Evolutionary conservation across 768 basidiomycete genomes (phyloP), one percentile per base, ranked within the genome.

Genomic region (Tricholoma hemisulphureum): DNA sequence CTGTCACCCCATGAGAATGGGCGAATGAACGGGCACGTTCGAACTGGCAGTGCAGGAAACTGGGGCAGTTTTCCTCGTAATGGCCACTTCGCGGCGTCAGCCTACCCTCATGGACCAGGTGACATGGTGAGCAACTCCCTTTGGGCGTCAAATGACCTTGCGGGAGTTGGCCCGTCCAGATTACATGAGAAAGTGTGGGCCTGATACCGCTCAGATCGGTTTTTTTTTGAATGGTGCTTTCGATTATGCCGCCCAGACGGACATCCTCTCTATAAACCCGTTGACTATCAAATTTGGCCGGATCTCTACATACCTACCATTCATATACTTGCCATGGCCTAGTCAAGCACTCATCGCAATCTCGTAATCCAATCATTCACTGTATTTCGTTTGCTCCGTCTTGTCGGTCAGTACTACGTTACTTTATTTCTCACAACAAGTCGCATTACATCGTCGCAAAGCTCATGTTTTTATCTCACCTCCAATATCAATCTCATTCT

Each of bases 11-110:
- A 24, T 61, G 74, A 65, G 37, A 73, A 68, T 62, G 64, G 63
- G n/a, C 83, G 88, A 56, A 75, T 76, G 26, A 84, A 78, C 55
- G 86, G 87, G 34, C 89, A 92, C 66, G 83, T 84, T 58, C 86
- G 90, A 59, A 84, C 88, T 43, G 90, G 90, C 46, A 91, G 89
- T 69, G 87, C 87, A 24, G 89, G 89, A 29, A 91, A 90, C 68
- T 91, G 90, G 90, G 86, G 78, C 41, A 83, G 73, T 64, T 77
- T 88, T 63, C 68, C 83, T 24, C 81, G 86, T 50, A 49, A 49
- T 68, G 81, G 73, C 65, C 79, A 79, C 66, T 73, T 85, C 53
- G 72, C 74, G 53, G 73, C 76, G 58, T 75, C 77, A 34, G 73
- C 83, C 35, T 83, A 83, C 63, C 77, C 84, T 11, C 81, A 83